phyloP scores from a whole-genome alignment of 495 filamentous ascomycete genomes.

The Trichoderma parareesei region DNA sequence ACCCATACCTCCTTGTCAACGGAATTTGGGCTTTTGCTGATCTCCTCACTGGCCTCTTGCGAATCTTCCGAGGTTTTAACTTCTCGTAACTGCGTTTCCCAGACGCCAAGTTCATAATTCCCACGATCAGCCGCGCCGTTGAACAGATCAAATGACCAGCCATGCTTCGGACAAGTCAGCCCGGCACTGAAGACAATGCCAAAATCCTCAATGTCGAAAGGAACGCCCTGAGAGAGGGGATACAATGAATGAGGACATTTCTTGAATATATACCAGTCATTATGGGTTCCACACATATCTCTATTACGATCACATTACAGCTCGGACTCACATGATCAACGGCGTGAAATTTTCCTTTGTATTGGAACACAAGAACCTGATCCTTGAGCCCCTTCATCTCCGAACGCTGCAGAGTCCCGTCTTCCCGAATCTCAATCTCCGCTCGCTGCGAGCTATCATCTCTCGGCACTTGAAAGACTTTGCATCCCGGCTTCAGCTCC shows the following conservation, averaged over 20 bases:
- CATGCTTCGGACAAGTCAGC: conserved; percentile 52
- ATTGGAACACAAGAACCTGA: conserved; percentile 51
- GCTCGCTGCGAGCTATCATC: conserved; percentile 32
- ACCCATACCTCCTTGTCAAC: conserved; percentile 51
- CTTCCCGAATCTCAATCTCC: conserved; percentile 20
- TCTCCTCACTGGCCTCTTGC: conserved; percentile 2
- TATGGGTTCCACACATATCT: conserved; percentile 13
- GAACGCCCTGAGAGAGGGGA: conserved; percentile 44
- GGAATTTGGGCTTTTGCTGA: background rate
- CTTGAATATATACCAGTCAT: conserved; percentile 22
- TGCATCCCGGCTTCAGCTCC: conserved; percentile 38
- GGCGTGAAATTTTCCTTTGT: conserved; percentile 49
- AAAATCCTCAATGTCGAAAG: conserved; percentile 59
- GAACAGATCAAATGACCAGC: conserved; percentile 54
- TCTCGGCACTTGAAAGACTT: conserved; percentile 45
- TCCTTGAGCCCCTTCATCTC: conserved; percentile 37
- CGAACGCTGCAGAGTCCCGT: conserved; percentile 19
- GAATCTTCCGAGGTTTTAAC: background rate
- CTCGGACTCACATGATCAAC: conserved; percentile 47
- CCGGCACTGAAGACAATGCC: conserved; percentile 43
- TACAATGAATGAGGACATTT: conserved; percentile 54
- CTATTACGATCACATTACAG: background rate
- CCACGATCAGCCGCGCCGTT: conserved; percentile 46
- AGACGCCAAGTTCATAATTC: conserved; percentile 49
- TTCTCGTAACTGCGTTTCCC: conserved; percentile 51